Evolutionary conservation across 208 protist species (phyloP), one percentile per base, ranked within the genome.

Genomic region (Crithidia brevicula): DNA sequence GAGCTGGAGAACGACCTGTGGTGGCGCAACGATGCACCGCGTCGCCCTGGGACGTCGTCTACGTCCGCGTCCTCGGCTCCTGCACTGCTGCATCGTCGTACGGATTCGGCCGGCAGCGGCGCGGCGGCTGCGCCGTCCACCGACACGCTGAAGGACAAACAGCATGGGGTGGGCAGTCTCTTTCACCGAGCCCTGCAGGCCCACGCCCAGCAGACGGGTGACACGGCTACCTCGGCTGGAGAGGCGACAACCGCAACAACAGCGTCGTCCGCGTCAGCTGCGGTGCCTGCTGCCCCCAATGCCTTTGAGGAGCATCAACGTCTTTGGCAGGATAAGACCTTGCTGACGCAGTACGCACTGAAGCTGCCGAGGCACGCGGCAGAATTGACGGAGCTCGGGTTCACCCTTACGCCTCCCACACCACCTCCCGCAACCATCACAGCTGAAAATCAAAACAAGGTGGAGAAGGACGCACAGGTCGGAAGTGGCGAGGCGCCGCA

Each of bases 21-120:
- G 52, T 94, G 89, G 89, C 74, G 89, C 47, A 87, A 85, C 67
- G 84, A 87, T 34, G 63, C 58, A 0, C 77, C 82, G 31, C 67
- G 74, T 28, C 53, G 64, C 27, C 72, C 69, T 1, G 53, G 60
- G n/a, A n/a, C n/a, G n/a, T n/a, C n/a, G n/a, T n/a, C n/a, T n/a
- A n/a, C n/a, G 22, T n/a, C 9, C 8, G 27, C 34, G 20, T 13
- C 33, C 5, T 1, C 22, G 11, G 22, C 0, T 28, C 30, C 40
- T 22, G 8, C 52, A 9, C 18, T 40, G 52, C 4, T n/a, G 28
- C 16, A 58, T 11, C 52, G 54, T 5, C 36, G 42, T 22, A 28
- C 27, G 9, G 50, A n/a, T 5, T 30, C 18, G 7, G 23, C 46
- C 33, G 51, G 60, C 30, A 28, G 30, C 38, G 69, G 63, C 8